Base-by-base conservation (phyloP, 495 filamentous ascomycete species). In the Penicillium taxi region DNA sequence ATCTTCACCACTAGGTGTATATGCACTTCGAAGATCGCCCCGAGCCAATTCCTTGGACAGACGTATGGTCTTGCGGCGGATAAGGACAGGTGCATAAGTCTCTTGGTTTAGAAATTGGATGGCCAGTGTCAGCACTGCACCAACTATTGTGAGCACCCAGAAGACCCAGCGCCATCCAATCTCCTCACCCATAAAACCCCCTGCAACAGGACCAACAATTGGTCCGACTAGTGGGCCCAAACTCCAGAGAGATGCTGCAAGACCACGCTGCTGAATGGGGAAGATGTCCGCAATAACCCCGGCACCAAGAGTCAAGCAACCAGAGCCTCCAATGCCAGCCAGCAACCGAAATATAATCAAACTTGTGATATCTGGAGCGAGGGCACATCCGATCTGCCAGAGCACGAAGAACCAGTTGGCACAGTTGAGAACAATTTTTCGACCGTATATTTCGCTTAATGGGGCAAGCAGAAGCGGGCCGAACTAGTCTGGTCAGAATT, bases 301-400 rank as follows among this genome's bases (percentile, higher is more conserved):
- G 12, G 32, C 39, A 29, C 39, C 39, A 12, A 42, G 32, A 9
- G 39, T 42, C 1, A 42, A 4, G 16, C 32, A 35, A 15, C 17
- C 39, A 11, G 32, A 35, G 23, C 32, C 31, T 12, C 32, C 39
- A 8, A 35, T 30, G 11, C 39, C 39, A 12, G 39, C 39, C 2
- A 42, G 31, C 17, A 85, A 69, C 1, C 81, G 78, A 53, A 81
- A 82, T 9, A 78, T 69, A 19, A 85, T 78, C 7, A 84, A 61
- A 1, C 60, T 47, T 6, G 45, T 44, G 20, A 85, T 64, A 27
- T 70, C 77, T 0, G 77, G 76, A 0, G 80, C 66, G 8, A 84
- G 56, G 3, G 81, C 82, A 45, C 80, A 83, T 1, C 80, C 81
- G 24, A 85, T 79, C 38, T 80, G 76, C 71, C 77, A 83, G 7